phyloP scores from a whole-genome alignment of 495 filamentous ascomycete genomes.

The Venustampulla echinocandica region DNA sequence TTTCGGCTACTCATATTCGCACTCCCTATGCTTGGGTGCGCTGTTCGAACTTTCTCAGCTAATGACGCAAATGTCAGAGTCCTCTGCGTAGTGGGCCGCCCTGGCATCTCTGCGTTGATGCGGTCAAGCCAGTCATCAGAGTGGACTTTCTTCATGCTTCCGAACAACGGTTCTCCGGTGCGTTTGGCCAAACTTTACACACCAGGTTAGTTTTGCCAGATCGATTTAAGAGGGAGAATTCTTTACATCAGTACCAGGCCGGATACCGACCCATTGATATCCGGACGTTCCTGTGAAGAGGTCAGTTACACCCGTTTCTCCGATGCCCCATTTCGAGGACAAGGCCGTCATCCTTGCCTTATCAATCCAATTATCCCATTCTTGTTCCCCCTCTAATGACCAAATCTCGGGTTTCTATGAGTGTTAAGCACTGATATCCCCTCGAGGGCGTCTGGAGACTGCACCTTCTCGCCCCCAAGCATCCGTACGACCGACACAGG shows the following conservation, averaged over 20 bases:
- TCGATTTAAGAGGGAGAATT: not conserved
- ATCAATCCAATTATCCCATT: slow-evolving; percentile 2
- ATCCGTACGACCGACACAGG: not conserved
- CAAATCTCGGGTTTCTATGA: not conserved
- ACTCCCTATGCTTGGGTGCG: not conserved
- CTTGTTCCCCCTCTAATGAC: not conserved
- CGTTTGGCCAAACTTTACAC: not conserved
- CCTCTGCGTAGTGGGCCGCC: not conserved
- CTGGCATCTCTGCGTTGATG: not conserved
- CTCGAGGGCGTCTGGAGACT: not conserved
- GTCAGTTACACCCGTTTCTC: not conserved
- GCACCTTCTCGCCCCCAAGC: not conserved
- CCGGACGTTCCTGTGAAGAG: not conserved
- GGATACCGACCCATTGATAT: not conserved
- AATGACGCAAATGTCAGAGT: not conserved
- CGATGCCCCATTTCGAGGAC: not conserved
- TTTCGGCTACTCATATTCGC: not conserved
- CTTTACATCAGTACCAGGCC: not conserved
- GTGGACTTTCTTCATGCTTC: not conserved
- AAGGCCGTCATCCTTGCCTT: not conserved
- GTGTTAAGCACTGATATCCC: not conserved
- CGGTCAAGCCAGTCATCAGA: not conserved
- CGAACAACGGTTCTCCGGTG: not conserved
- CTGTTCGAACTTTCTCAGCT: not conserved
- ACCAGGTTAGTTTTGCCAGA: not conserved